Percentiles rank a stretch among this genome's conserved stretches.
phyloP scores from a whole-genome alignment of 805 yeast species.

The Priceomyces medius region DNA sequence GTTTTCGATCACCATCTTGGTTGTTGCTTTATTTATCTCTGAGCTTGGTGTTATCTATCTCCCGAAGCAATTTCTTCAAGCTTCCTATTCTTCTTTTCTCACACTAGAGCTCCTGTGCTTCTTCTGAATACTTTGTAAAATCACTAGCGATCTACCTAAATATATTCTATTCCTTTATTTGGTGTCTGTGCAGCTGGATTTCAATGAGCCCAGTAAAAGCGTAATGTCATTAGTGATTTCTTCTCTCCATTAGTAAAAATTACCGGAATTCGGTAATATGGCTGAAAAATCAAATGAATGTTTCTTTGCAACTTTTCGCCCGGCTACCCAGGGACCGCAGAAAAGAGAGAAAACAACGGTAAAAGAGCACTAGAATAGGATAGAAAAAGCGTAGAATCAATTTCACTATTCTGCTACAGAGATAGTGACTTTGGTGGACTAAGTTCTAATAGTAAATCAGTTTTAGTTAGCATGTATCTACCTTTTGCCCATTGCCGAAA shows the following conservation, averaged over 20 bases:
- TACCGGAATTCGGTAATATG: constrained; percentile 4
- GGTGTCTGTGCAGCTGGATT: background rate
- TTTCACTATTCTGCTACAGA: too few species aligned
- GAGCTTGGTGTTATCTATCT: background rate
- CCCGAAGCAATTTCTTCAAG: background rate
- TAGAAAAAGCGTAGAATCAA: too few species aligned
- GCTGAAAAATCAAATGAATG: background rate
- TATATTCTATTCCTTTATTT: background rate
- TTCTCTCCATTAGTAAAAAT: background rate
- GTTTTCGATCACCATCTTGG: constrained; percentile 6
- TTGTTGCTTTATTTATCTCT: background rate
- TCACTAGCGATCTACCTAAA: background rate
- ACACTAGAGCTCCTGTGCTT: background rate
- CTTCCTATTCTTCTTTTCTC: background rate
- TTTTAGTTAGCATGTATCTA: too few species aligned
- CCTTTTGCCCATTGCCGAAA: background rate
- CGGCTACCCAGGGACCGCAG: background rate
- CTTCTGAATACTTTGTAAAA: background rate
- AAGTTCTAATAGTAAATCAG: too few species aligned
- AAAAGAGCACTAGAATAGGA: too few species aligned
- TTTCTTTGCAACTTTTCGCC: background rate
- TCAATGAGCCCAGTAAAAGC: background rate
- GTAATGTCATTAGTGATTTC: constrained; percentile 1
- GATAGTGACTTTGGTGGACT: too few species aligned
- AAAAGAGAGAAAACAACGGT: background rate